Base-by-base conservation (phyloP, 345 rosid genomes). In the Sisymbrium altissimum region DNA sequence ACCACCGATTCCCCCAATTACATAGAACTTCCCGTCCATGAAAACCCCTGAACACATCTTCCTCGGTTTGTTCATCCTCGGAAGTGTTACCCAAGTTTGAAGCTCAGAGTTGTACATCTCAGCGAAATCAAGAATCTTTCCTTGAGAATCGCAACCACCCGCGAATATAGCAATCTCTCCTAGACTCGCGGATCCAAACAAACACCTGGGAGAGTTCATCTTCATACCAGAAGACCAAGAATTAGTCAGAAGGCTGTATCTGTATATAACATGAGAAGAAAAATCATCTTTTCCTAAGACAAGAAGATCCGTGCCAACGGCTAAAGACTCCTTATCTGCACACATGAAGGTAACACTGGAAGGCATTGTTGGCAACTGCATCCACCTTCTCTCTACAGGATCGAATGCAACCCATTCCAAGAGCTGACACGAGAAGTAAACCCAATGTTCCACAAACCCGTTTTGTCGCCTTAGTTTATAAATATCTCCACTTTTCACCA, bases 11-110 rank as follows among this genome's bases (percentile, higher is more conserved):
- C 98, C 98, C 4, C 98, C 98, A 30, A 93, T 86, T 6, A 93
- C 97, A 56, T 87, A 93, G 50, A 93, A 93, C 70, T 93, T 93
- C 1, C 89, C 84, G 58, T 89, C 93, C 94, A 93, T 93, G 53
- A 93, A 93, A 21, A 93, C 93, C 1, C 93, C 98, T 0, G 97
- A 91, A 68, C 98, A 89, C 97, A 91, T 89, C 81, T 89, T 91
- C 82, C 98, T 87, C 11, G 87, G 89, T 30, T 86, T 86, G 71
- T 84, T 81, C 98, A 93, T 91, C 85, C 80, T 83, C 0, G 93
- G 96, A 17, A 93, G 81, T n/a, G 82, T 65, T 55, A 58, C 72
- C 86, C 88, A 93, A 2, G 71, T 61, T 43, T 81, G 92, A 60
- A 84, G 87, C 90, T 89, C 98, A 0, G 97, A 93, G 78, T 93